These are phyloP conservation scores for Ophiorrhiza pumila DNA, from an alignment of 257 asterid species.

Conservation along the genomic window DNA sequence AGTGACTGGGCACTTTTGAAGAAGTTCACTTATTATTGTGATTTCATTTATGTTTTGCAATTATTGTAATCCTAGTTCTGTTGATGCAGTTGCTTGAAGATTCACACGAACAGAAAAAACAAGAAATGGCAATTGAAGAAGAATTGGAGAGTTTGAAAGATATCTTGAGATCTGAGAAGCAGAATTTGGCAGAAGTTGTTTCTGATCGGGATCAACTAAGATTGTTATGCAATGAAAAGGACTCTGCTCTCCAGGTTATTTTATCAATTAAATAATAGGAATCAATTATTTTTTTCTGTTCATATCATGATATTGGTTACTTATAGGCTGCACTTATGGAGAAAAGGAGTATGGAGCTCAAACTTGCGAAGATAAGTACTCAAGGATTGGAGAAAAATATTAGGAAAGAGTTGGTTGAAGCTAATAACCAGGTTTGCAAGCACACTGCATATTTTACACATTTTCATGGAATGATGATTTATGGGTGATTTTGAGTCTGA, in stretches of 20 bases:
- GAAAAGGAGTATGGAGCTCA: constrained; percentile 66
- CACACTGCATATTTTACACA: background rate
- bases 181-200: constrained; percentile 52
- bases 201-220: constrained; percentile 67
- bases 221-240: constrained; percentile 61
- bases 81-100: constrained; percentile 71
- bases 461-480: background rate
- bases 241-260: constrained; percentile 73
- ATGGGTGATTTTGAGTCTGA: background rate
- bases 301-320: constrained; percentile 27
- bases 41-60: background rate
- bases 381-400: constrained; percentile 66
- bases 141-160: constrained; percentile 64
- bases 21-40: background rate
- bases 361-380: constrained; percentile 55
- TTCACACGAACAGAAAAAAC: constrained; percentile 59
- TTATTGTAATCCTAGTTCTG: constrained; percentile 4
- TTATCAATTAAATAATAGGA: constrained; percentile 8
- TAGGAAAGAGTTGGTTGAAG: constrained; percentile 63
- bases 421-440: constrained; percentile 71
- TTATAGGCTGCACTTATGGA: constrained; percentile 61
- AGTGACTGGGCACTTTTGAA: background rate
- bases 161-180: constrained; percentile 62
- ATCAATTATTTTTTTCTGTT: constrained; percentile 16
- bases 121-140: constrained; percentile 56